Evolutionary conservation across 2,329 filamentous ascomycete species (phyloP).

Genomic region (Diaporthe longicolla): DNA sequence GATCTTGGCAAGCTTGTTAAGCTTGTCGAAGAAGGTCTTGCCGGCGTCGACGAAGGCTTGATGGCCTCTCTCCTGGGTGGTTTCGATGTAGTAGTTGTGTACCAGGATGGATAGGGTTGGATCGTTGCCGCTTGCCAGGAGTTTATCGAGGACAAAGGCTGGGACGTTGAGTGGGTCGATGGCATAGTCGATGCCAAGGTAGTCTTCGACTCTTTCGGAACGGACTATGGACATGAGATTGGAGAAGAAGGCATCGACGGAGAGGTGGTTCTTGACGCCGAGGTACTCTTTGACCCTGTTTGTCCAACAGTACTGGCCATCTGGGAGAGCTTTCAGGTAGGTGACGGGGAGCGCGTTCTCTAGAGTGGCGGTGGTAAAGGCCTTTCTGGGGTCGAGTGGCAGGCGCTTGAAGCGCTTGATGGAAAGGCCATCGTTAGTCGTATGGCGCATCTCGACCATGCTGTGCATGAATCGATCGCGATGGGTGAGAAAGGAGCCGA

Average conservation of each 20-base stretch:
- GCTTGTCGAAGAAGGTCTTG: slow-evolving; percentile 39
- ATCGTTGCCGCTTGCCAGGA: slow-evolving; percentile 30
- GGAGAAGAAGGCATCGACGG: slow-evolving; percentile 28
- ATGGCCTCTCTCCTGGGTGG: slow-evolving; percentile 42
- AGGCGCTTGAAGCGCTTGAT: slow-evolving; percentile 44
- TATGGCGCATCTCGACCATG: slow-evolving; percentile 36
- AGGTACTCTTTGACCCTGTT: slow-evolving; percentile 35
- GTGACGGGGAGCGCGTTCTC: slow-evolving; percentile 38
- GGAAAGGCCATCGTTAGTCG: slow-evolving; percentile 39
- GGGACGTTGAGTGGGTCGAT: slow-evolving; percentile 36
- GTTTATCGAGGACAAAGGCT: slow-evolving; percentile 22
- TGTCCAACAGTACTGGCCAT: slow-evolving; percentile 39
- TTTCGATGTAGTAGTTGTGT: slow-evolving; percentile 48
- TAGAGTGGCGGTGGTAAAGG: slow-evolving; percentile 31
- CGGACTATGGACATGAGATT: slow-evolving; percentile 26
- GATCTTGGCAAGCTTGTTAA: slow-evolving; percentile 37
- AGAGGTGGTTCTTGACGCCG: slow-evolving; percentile 28
- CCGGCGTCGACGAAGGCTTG: slow-evolving; percentile 44
- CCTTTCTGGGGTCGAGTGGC: slow-evolving; percentile 33
- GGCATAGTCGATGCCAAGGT: slow-evolving; percentile 23
- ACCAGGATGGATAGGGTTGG: slow-evolving; percentile 45
- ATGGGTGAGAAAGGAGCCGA: slow-evolving; percentile 17
- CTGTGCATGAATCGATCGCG: slow-evolving; percentile 31
- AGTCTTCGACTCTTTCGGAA: slow-evolving; percentile 23
- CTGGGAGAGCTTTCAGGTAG: slow-evolving; percentile 35